Percentiles rank a stretch among this genome's conserved stretches.
Evolutionary conservation across 768 basidiomycete genomes (phyloP).

Genomic region (Russula griseocarnosa): DNA sequence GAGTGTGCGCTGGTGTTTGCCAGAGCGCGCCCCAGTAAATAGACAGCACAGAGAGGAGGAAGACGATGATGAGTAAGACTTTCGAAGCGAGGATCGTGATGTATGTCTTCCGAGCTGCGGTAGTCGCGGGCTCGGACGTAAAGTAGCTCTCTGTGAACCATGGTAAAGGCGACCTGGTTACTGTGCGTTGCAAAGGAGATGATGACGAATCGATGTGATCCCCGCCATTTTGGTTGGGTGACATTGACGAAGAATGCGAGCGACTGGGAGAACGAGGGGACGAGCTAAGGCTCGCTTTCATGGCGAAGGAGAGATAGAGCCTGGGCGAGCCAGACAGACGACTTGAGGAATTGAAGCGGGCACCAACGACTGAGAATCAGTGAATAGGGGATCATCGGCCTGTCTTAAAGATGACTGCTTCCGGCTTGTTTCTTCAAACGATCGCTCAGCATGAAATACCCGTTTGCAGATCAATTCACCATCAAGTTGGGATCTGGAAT

Average conservation of each 20-base stretch:
- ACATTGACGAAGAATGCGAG: constrained; percentile 1
- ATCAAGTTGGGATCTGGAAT: no score
- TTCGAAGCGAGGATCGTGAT: constrained; percentile 40
- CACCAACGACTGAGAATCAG: no score
- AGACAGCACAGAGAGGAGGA: constrained; percentile 47
- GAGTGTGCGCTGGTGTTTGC: constrained; percentile 38
- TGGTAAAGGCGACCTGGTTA: constrained; percentile 5
- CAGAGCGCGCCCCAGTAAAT: constrained; percentile 62
- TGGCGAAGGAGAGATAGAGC: not conserved
- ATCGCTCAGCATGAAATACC: not conserved
- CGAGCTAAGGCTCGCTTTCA: not conserved
- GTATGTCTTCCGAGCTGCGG: constrained; percentile 39
- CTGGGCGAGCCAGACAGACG: no score
- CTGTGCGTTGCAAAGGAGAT: not conserved
- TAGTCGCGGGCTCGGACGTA: constrained; percentile 25
- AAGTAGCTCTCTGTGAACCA: constrained; percentile 29
- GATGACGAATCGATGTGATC: no score
- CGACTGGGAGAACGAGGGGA: not conserved
- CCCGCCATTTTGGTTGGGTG: not conserved
- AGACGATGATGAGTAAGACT: constrained; percentile 36
- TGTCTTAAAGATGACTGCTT: not conserved
- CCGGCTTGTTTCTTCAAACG: not conserved
- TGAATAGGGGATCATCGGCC: not conserved
- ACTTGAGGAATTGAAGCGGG: no score
- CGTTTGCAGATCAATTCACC: not conserved